A percentile compares a stretch with the other conserved stretches of the same genome.
These are phyloP conservation scores for Chaetoceros muelleri DNA, from an alignment of 108 stramenopile genomes.

Conservation along the genomic window DNA sequence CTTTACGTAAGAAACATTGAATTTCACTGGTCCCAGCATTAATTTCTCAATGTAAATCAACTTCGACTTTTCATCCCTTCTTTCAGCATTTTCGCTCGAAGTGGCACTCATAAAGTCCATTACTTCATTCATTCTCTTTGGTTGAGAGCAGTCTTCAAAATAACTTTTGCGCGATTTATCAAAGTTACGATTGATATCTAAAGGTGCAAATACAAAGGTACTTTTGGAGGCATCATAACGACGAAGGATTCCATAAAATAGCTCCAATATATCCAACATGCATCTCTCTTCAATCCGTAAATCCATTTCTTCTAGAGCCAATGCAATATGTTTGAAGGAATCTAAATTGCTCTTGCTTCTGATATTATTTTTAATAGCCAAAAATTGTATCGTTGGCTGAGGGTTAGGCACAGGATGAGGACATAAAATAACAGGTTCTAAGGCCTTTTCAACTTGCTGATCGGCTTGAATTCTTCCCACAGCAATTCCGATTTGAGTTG, in stretches of 20 bases:
- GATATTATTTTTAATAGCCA: slow-evolving; percentile 69
- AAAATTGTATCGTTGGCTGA: slow-evolving; percentile 65
- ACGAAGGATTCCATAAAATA: slow-evolving; percentile 20
- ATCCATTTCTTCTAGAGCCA: slow-evolving; percentile 70
- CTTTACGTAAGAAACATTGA: slow-evolving; percentile 76
- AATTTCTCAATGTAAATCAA: slow-evolving; percentile 69
- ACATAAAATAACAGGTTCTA: slow-evolving; percentile 66
- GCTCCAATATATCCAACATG: slow-evolving; percentile 65
- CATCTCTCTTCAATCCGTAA: slow-evolving; percentile 64
- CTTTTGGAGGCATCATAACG: background rate
- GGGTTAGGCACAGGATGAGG: slow-evolving; percentile 49
- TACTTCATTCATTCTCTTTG: background rate
- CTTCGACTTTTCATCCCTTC: background rate
- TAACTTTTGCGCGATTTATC: background rate
- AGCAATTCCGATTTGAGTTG: slow-evolving; percentile 49
- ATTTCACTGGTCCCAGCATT: slow-evolving; percentile 52
- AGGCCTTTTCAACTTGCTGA: slow-evolving; percentile 41
- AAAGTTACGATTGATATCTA: background rate
- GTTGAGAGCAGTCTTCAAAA: background rate
- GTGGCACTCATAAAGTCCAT: background rate
- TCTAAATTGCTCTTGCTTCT: slow-evolving; percentile 52
- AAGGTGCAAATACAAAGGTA: background rate
- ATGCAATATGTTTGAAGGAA: slow-evolving; percentile 59
- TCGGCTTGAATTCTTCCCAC: slow-evolving; percentile 72
- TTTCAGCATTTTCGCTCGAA: background rate